Conservation (phyloP, 2,329 filamentous ascomycete genomes). For the Fusarium brachygibbosum region DNA sequence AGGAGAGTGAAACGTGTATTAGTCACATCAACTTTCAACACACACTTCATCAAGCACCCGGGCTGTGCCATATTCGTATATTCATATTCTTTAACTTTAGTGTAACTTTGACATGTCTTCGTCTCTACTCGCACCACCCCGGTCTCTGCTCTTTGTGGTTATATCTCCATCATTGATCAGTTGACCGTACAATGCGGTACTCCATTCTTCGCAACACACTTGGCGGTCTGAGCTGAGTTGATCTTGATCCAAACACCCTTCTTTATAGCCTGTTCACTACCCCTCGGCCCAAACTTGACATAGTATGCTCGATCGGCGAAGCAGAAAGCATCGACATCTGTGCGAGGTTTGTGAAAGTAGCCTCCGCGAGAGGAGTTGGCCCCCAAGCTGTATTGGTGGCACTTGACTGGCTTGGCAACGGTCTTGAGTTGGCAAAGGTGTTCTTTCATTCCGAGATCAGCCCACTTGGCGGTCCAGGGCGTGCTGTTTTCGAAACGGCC, state of each 20-base stretch:
- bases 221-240: slow-evolving; percentile 4
- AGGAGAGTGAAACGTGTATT: too few relatives aligned
- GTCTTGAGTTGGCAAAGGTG: background rate
- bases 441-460: background rate
- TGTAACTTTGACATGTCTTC: too few relatives aligned
- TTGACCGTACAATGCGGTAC: slow-evolving; percentile 5
- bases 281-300: background rate
- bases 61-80: too few relatives aligned
- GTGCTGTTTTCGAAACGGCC: slow-evolving; percentile 17
- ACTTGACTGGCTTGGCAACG: background rate
- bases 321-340: slow-evolving; percentile 7
- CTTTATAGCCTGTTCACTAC: background rate
- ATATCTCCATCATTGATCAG: background rate
- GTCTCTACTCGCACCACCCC: too few relatives aligned
- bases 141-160: too few relatives aligned
- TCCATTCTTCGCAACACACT: slow-evolving; percentile 3
- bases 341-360: slow-evolving; percentile 1
- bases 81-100: too few relatives aligned
- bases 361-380: background rate
- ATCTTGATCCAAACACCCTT: slow-evolving; percentile 14
- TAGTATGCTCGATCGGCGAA: slow-evolving; percentile 9
- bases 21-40: too few relatives aligned
- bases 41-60: too few relatives aligned
- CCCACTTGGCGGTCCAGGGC: slow-evolving; percentile 1
- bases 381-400: background rate